Conservation (phyloP, 2,329 filamentous ascomycete genomes). For the Verticillium klebahnii region DNA sequence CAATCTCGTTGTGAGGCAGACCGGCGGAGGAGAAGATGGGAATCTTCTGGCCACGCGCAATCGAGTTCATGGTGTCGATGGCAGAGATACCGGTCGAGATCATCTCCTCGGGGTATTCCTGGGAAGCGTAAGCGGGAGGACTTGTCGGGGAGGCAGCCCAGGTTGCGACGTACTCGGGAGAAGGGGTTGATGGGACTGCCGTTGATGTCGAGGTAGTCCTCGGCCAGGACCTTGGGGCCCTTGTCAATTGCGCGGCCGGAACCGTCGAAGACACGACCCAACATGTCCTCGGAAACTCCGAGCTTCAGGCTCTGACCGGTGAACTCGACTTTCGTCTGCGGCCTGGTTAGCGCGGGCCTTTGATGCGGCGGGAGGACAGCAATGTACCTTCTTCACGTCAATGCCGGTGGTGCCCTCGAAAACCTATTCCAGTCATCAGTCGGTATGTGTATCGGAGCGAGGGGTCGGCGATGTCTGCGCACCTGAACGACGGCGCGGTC, state of each 20-base stretch:
- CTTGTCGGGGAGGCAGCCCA: background rate
- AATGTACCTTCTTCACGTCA: constrained; percentile 92
- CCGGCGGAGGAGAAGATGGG: constrained; percentile 98
- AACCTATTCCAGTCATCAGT: constrained; percentile 51
- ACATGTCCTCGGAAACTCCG: constrained; percentile 98
- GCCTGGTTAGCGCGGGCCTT: constrained; percentile 5
- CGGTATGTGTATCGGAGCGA: background rate
- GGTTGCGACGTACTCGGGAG: constrained; percentile 65
- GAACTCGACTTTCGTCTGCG: constrained; percentile 92
- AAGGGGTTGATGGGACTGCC: constrained; percentile 98
- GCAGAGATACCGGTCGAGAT: constrained; percentile 99
- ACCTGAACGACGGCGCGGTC: constrained; percentile 94
- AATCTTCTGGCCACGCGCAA: constrained; percentile 98
- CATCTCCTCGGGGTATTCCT: constrained; percentile 99
- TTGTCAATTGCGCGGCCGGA: constrained; percentile 98
- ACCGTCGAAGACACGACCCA: constrained; percentile 97
- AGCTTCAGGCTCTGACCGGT: constrained; percentile 96
- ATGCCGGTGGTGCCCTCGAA: constrained; percentile 97
- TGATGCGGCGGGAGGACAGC: background rate
- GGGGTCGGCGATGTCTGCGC: constrained; percentile 21
- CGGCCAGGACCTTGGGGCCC: constrained; percentile 93
- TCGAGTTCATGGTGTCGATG: constrained; percentile 97
- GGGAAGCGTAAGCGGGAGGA: constrained; percentile 1
- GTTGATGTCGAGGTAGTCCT: constrained; percentile 99
- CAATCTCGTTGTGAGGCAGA: constrained; percentile 99